phyloP scores from a whole-genome alignment of 352 stramenopile genomes.

The Elongisporangium undulatum region DNA sequence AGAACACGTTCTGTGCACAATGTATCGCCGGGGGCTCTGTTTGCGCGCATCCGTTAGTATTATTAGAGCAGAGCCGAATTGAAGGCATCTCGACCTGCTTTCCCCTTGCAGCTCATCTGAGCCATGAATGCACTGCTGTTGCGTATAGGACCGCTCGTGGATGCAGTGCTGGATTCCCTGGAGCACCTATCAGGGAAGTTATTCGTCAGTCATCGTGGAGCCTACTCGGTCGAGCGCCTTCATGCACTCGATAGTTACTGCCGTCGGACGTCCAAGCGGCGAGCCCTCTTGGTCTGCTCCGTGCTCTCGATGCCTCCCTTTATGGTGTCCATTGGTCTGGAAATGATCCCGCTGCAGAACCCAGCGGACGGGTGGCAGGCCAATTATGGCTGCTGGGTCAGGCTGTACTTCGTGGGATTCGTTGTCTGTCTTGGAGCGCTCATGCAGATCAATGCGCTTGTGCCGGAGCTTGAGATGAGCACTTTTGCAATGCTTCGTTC shows the following conservation, averaged over 20 bases:
- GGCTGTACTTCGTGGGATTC: slow-evolving; percentile 2
- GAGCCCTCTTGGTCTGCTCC: slow-evolving; percentile 6
- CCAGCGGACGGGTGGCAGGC: slow-evolving; percentile 13
- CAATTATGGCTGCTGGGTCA: slow-evolving; percentile 23
- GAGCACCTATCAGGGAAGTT: too few species aligned
- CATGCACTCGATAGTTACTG: slow-evolving; percentile 17
- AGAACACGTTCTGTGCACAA: too few species aligned
- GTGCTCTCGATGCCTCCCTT: slow-evolving; percentile 11
- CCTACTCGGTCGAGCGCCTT: slow-evolving; percentile 17
- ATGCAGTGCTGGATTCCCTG: too few species aligned
- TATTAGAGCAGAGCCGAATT: too few species aligned
- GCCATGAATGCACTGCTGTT: too few species aligned
- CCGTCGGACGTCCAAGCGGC: not conserved
- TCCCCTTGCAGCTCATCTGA: too few species aligned
- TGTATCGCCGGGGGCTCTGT: too few species aligned
- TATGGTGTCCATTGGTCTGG: slow-evolving; percentile 5
- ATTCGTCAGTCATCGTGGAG: slow-evolving; percentile 14
- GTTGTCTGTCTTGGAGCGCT: not conserved
- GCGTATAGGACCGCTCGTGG: too few species aligned
- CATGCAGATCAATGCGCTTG: not conserved
- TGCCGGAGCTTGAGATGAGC: not conserved
- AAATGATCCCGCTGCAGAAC: slow-evolving; percentile 13
- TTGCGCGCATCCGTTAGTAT: too few species aligned
- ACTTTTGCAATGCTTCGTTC: too few species aligned
- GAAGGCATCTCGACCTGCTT: too few species aligned